Evolutionary conservation across 345 rosid genomes (phyloP), one percentile per base, ranked within the genome.

Genomic region (Syzygium aromaticum): DNA sequence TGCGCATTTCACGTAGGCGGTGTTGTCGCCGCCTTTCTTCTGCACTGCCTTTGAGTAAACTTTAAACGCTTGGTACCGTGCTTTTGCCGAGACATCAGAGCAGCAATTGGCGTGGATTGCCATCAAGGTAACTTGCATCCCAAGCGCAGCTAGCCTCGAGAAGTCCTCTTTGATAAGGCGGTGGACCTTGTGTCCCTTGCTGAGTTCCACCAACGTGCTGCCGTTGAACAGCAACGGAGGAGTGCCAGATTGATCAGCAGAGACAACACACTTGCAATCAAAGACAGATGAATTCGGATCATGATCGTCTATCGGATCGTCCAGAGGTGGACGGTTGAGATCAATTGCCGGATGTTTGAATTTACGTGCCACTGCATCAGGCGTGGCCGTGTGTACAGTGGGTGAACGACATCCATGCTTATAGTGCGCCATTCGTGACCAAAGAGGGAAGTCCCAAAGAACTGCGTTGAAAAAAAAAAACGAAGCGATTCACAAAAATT

Each of bases 51-150:
- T 91, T 23, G 78, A 43, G 23, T 89, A 95, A 57, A 93, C 87
- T 89, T 92, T 94, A 84, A 95, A 98, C 7, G 94, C 88, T 52
- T 92, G 93, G 52, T 92, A 56, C 86, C 90, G 94, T 2, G 98
- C 98, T 88, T 88, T 91, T 28, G 93, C 91, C 67, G 82, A 88
- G 17, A 88, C 33, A 28, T 88, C 91, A 3, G 85, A 27, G 82
- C 87, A 92, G 2, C 90, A 63, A 84, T 94, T 95, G 88, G 92
- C 88, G 7, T 92, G 93, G 56, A 94, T 87, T 2, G 93, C 92
- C 83, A 89, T 82, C 21, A 93, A 90, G 89, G 90, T 80, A 11
- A 92, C 87, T 86, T 89, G 93, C 49, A 64, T 73, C 6, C 93
- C 92, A 16, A 92, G 87, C 49, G 49, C 86, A 57, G 91, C 96